Evolutionary conservation across 352 stramenopile species (phyloP), one percentile per base, ranked within the genome.

Genomic region (Phytophthora idaei): DNA sequence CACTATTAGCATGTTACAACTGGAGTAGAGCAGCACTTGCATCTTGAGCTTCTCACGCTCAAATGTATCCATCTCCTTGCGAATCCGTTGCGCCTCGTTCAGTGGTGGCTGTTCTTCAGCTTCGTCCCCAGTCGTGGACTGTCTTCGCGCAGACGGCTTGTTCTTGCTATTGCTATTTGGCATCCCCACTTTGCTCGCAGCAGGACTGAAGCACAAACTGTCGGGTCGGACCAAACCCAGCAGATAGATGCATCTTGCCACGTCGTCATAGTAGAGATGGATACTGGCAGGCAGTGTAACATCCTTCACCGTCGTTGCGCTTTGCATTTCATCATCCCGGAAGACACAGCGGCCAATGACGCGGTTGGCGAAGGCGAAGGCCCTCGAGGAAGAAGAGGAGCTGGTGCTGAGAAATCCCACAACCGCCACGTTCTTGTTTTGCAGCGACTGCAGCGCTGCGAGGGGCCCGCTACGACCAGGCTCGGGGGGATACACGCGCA

Each of bases 321-420:
- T 46, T 15, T 81, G 69, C 45, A 76, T 64, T 10, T 76, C 61
- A 3, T 73, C 55, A 8, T 65, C 65, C 54, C 64, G 52, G 53
- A 93, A 93, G 11, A 79, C 81, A 32, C 61, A 67, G 45, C 73
- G 81, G 7, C 85, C 83, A 6, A 93, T 85, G 5, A 93, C 15
- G 2, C 81, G 81, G 44, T 93, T 93, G 27, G 78, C 67, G 45
- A 92, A 84, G 41, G 78, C 66, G 48, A 76, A 80, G 15, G 75
- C 65, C 12, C 67, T 57, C 28, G 71, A 75, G 0, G 51, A 66
- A 12, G 73, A 83, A 8, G 66, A 71, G 5, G 60, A 76, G 27
- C 76, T 80, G 21, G 65, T 55, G 51, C 76, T 81, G 1, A 91
- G 56, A 7, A 91, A 36, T 25, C 79, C 83, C 9, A 93, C 70